A percentile compares a stretch with the other conserved stretches of the same genome.
These are phyloP conservation scores for Pulveroboletus sp. DNA, from an alignment of 768 basidiomycete species.

Conservation along the genomic window DNA sequence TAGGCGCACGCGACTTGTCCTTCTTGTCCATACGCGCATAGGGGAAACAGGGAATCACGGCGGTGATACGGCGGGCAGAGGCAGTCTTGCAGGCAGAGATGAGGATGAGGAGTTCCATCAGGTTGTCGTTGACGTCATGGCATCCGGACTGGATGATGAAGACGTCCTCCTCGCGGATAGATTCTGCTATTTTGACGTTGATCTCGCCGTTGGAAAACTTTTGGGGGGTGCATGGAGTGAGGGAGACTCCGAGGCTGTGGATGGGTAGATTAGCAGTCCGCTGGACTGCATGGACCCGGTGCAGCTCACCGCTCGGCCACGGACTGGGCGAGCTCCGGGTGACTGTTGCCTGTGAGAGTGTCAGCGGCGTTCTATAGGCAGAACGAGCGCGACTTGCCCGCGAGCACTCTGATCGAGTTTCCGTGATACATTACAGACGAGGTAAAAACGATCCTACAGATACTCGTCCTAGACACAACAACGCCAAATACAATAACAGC, in stretches of 20 bases:
- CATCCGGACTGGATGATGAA: constrained; percentile 96
- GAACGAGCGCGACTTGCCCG: constrained; percentile 46
- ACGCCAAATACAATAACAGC: constrained; percentile 38
- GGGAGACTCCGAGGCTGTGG: constrained; percentile 80
- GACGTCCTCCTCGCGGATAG: constrained; percentile 95
- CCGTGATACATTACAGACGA: constrained; percentile 62
- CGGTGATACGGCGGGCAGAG: constrained; percentile 92
- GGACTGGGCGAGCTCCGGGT: constrained; percentile 92
- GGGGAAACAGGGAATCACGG: constrained; percentile 96
- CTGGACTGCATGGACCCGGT: constrained; percentile 38
- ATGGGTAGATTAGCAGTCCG: constrained; percentile 47
- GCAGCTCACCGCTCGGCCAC: constrained; percentile 95
- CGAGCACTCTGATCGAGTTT: constrained; percentile 72
- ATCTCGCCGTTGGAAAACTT: constrained; percentile 96
- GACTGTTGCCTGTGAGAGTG: constrained; percentile 79
- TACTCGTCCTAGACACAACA: constrained; percentile 18
- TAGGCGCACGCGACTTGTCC: constrained; percentile 92
- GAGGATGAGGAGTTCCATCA: constrained; percentile 98
- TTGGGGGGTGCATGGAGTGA: constrained; percentile 80
- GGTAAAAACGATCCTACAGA: constrained; percentile 4
- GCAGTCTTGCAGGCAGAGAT: constrained; percentile 98
- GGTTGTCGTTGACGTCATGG: constrained; percentile 88
- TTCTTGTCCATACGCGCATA: constrained; percentile 98
- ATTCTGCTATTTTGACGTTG: constrained; percentile 91
- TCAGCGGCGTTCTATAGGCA: constrained; percentile 8